phyloP scores from a whole-genome alignment of 371 early-diverging fungal species.

The Lichtheimia corymbifera region DNA sequence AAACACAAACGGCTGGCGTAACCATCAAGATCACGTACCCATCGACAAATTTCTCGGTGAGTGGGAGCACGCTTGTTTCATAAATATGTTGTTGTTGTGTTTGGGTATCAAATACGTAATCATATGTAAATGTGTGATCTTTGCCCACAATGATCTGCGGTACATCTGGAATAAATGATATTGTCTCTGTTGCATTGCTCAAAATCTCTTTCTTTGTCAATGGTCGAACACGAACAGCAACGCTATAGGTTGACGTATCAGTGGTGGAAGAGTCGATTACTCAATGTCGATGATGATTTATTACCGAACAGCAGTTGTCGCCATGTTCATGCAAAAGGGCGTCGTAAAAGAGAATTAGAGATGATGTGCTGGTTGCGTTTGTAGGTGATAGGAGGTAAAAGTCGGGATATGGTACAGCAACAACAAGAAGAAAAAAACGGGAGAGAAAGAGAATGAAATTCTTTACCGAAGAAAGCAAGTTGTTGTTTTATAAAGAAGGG shows the following conservation, averaged over 20 bases:
- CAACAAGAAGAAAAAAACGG: no score
- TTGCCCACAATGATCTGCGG: slow-evolving; percentile 67
- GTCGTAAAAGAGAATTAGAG: not conserved
- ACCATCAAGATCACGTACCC: slow-evolving; percentile 62
- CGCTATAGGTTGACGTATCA: slow-evolving; percentile 3
- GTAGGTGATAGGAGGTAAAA: no score
- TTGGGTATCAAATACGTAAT: slow-evolving; percentile 79
- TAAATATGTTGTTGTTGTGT: slow-evolving; percentile 72
- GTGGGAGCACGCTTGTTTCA: slow-evolving; percentile 64
- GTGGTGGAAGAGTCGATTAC: not conserved
- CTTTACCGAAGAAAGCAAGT: no score
- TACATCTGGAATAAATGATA: slow-evolving; percentile 62
- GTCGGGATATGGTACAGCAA: no score
- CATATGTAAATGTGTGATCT: slow-evolving; percentile 81
- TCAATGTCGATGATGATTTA: not conserved
- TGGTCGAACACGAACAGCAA: slow-evolving; percentile 59
- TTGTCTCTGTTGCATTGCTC: slow-evolving; percentile 67
- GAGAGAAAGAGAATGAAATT: no score
- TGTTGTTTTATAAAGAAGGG: no score
- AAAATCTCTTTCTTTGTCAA: slow-evolving; percentile 73
- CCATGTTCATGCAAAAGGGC: slow-evolving; percentile 4
- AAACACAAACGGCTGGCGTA: not conserved
- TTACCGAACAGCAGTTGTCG: slow-evolving; percentile 12
- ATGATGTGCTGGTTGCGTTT: not conserved
- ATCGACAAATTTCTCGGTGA: slow-evolving; percentile 83